phyloP scores from a whole-genome alignment of 2,329 filamentous ascomycete genomes.

The Davidsoniella virescens region DNA sequence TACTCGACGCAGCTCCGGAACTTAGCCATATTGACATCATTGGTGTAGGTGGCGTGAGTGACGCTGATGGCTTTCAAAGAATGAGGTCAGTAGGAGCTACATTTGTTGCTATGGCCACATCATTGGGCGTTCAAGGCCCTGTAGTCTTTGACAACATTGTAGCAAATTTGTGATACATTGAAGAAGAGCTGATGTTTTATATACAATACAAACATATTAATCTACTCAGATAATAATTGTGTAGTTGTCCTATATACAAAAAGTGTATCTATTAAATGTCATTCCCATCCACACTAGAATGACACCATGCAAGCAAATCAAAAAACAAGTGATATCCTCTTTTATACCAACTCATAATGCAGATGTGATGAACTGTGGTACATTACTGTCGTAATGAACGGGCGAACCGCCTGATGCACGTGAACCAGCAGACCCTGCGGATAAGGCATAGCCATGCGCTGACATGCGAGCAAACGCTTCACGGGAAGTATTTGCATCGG shows the following conservation, averaged over 20 bases:
- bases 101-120: slow-evolving; percentile 54
- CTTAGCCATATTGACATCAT: slow-evolving; percentile 45
- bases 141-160: slow-evolving; percentile 44
- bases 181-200: background rate
- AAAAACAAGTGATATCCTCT: too few relatives aligned
- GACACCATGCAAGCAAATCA: too few relatives aligned
- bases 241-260: too few relatives aligned
- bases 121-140: slow-evolving; percentile 46
- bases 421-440: background rate
- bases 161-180: slow-evolving; percentile 8
- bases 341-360: too few relatives aligned
- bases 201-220: background rate
- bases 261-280: too few relatives aligned
- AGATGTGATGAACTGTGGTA: too few relatives aligned
- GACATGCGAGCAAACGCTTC: background rate
- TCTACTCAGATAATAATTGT: too few relatives aligned
- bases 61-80: slow-evolving; percentile 42
- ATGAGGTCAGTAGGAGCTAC: slow-evolving; percentile 52
- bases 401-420: too few relatives aligned
- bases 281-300: too few relatives aligned
- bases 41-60: slow-evolving; percentile 56
- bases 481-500: background rate
- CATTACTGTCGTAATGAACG: too few relatives aligned
- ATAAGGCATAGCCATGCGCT: background rate
- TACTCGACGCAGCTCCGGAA: slow-evolving; percentile 35